phyloP scores from a whole-genome alignment of 371 early-diverging fungal genomes.

The Coemansia sp. region DNA sequence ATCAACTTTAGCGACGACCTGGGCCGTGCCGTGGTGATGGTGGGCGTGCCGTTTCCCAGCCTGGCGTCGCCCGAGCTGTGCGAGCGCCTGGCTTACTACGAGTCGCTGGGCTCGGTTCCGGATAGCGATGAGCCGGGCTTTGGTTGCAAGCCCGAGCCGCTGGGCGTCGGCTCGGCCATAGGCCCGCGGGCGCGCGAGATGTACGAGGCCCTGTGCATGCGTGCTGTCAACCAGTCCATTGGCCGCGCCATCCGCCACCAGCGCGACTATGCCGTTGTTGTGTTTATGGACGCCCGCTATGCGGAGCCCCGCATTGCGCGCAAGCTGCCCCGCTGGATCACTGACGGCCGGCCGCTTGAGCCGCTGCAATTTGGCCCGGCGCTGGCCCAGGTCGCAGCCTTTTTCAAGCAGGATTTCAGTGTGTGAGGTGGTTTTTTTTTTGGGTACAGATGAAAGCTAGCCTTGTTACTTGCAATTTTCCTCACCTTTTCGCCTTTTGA shows the following conservation, averaged over 20 bases:
- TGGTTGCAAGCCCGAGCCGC: too few species aligned
- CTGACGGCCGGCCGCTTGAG: background rate
- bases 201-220: slow-evolving; percentile 93
- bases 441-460: background rate
- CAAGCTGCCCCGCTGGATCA: slow-evolving; percentile 52
- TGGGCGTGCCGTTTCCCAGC: slow-evolving; percentile 89
- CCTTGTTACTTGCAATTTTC: background rate
- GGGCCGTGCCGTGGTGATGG: slow-evolving; percentile 84
- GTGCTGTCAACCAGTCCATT: slow-evolving; percentile 95
- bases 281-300: slow-evolving; percentile 53
- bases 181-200: slow-evolving; percentile 64
- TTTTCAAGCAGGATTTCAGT: slow-evolving; percentile 29
- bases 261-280: slow-evolving; percentile 52
- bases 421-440: background rate
- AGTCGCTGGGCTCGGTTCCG: background rate
- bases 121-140: too few species aligned
- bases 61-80: slow-evolving; percentile 66
- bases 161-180: slow-evolving; percentile 6
- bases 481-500: background rate
- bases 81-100: slow-evolving; percentile 71
- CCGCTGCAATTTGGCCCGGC: slow-evolving; percentile 17
- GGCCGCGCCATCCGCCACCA: slow-evolving; percentile 61
- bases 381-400: slow-evolving; percentile 16
- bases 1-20: slow-evolving; percentile 92
- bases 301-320: slow-evolving; percentile 31